Conservation (phyloP, 78 protist species). For the Planoprotostelium fungivorum region DNA sequence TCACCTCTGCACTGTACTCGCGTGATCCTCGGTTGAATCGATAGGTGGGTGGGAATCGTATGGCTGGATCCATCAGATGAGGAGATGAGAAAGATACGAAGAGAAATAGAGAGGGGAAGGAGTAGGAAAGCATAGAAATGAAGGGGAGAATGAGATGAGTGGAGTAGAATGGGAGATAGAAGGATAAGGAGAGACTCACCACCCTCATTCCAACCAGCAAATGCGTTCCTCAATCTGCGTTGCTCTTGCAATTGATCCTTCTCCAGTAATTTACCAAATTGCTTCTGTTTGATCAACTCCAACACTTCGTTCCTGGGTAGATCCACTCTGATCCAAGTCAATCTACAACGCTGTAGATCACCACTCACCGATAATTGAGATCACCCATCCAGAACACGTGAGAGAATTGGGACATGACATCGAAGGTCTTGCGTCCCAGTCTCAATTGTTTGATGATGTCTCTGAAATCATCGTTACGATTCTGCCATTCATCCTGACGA, state of each 20-base stretch:
- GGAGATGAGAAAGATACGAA: too few relatives aligned
- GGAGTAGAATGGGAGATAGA: neutral
- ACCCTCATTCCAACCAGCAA: conserved; percentile 62
- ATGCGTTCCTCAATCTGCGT: conserved; percentile 10
- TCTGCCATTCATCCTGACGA: conserved; percentile 42
- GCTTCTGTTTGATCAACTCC: neutral
- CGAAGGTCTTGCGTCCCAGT: conserved; percentile 27
- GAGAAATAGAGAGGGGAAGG: too few relatives aligned
- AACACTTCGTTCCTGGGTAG: conserved; percentile 41
- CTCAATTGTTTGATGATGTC: conserved; percentile 44
- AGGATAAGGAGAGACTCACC: neutral
- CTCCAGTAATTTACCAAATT: conserved; percentile 5
- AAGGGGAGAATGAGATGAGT: too few relatives aligned
- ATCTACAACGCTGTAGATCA: too few relatives aligned
- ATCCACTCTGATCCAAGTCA: conserved; percentile 41
- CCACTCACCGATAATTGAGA: conserved; percentile 66
- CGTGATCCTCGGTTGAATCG: conserved; percentile 10
- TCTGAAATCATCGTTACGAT: conserved; percentile 54
- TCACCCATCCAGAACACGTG: conserved; percentile 88
- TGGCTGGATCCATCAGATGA: conserved; percentile 21
- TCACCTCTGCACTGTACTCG: neutral
- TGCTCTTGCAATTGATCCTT: conserved; percentile 68
- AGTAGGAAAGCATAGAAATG: too few relatives aligned
- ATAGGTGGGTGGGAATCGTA: conserved; percentile 74
- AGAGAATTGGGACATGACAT: conserved; percentile 40